Evolutionary conservation across 1,284 basidiomycete genomes (phyloP).

Genomic region (Cutaneotrichosporon sp.): DNA sequence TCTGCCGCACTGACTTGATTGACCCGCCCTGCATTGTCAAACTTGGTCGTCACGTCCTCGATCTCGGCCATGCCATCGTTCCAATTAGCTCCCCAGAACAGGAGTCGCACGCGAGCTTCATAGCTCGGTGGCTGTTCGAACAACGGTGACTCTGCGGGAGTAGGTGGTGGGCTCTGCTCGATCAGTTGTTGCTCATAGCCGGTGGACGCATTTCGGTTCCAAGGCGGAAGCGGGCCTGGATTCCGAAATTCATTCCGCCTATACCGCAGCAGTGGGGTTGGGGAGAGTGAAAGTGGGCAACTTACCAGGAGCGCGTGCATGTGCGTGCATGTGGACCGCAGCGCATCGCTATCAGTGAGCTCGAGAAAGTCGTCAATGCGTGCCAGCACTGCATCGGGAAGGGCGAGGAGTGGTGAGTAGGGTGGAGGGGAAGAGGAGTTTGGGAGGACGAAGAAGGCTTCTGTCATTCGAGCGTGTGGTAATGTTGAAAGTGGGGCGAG

Average conservation of each 20-base stretch:
- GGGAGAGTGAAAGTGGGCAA: background rate
- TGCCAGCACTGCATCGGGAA: constrained; percentile 7
- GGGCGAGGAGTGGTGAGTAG: constrained; percentile 9
- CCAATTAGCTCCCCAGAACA: constrained; percentile 6
- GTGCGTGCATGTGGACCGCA: constrained; percentile 5
- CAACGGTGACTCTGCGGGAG: background rate
- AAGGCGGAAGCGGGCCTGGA: background rate
- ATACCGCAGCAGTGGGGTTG: background rate
- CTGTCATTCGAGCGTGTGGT: background rate
- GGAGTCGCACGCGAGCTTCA: constrained; percentile 7
- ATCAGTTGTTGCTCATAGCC: background rate
- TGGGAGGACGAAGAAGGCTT: constrained; percentile 3
- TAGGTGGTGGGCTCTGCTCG: constrained; percentile 1
- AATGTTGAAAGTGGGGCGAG: no score
- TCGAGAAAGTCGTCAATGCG: constrained; percentile 5
- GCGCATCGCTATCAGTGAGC: background rate
- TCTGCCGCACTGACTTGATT: background rate
- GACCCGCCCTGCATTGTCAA: constrained; percentile 3
- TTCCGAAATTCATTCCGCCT: background rate
- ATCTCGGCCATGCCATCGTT: background rate
- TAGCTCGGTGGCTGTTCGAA: constrained; percentile 6
- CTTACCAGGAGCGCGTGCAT: constrained; percentile 7
- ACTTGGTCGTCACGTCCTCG: constrained; percentile 7
- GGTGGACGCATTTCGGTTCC: background rate
- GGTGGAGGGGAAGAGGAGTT: constrained; percentile 4